Conservation (phyloP, 768 basidiomycete genomes). For the Suillus paluster region DNA sequence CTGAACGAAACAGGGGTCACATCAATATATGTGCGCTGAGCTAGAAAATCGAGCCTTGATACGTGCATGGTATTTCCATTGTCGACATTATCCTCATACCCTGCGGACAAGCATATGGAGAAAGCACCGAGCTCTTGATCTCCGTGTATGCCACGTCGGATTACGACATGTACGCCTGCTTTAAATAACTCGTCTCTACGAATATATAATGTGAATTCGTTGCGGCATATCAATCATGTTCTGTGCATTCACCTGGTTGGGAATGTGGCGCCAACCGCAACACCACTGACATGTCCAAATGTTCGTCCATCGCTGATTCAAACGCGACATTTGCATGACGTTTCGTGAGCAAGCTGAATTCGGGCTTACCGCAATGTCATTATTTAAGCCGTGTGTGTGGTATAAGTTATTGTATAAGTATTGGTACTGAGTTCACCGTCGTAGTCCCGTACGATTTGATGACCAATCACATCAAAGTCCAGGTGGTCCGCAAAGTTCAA, state of each 20-base stretch:
- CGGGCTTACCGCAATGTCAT: neutral
- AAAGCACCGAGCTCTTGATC: constrained; percentile 37
- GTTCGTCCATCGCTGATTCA: constrained; percentile 14
- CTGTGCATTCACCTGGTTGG: constrained; percentile 16
- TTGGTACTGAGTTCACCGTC: too few species aligned
- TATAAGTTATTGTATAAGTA: too few species aligned
- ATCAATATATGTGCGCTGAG: constrained; percentile 1
- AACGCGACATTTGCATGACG: neutral
- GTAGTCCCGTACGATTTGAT: too few species aligned
- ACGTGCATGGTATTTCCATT: constrained; percentile 41
- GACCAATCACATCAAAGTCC: too few species aligned
- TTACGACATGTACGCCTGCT: constrained; percentile 39
- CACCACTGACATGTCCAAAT: constrained; percentile 36
- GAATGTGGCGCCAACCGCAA: constrained; percentile 28
- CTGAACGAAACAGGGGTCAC: constrained; percentile 21
- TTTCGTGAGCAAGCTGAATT: neutral
- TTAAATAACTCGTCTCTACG: constrained; percentile 24
- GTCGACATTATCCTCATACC: constrained; percentile 48
- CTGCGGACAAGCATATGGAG: constrained; percentile 46
- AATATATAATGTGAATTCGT: neutral
- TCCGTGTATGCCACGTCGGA: constrained; percentile 47
- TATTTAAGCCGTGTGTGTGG: too few species aligned
- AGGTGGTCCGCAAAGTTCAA: too few species aligned
- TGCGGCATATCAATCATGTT: neutral
- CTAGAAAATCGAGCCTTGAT: neutral